Evolutionary conservation across 2,329 filamentous ascomycete species (phyloP), one percentile per base, ranked within the genome.

Genomic region (Trichoderma afroharzianum): DNA sequence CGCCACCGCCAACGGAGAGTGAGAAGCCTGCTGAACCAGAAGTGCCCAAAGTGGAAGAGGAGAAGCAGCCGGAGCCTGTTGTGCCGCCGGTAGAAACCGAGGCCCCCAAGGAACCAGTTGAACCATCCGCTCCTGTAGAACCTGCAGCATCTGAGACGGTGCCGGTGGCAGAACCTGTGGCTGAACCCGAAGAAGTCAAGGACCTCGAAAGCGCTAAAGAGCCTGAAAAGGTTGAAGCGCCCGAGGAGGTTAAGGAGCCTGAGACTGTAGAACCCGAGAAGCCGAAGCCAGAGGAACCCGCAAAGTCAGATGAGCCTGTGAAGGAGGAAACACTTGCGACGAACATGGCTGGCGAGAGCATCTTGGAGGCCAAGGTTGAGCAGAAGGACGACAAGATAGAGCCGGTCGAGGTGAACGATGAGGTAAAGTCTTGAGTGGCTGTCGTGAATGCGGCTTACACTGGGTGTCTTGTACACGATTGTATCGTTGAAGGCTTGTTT

Each of bases 301-400:
- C 72, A 11, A 58, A 55, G 26, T n/a, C 57, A 15, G 21, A 73
- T 24, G 73, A 74, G 28, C 59, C 59, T 15, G 58, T 28, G 5
- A 63, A 67, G 70, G 73, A 76, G 24, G 81, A 84, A 76, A 81
- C 82, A 0, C 76, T 84, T 21, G 82, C 78, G 28, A 77, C 80
- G 12, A 84, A 85, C 73, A 82, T 78, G 64, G 84, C 83, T 7
- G 84, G 84, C 3, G 84, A 85, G 76, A 80, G 81, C 36, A 77
- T 85, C n/a, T 74, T 84, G 11, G 79, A 82, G 71, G 80, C 82
- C 3, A 77, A 78, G 28, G 73, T 85, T 14, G 75, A 81, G 67
- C 80, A 82, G 74, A 78, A 78, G 55, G 77, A 79, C 63, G 79
- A 77, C 33, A 79, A 77, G 70, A 74, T 82, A 63, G 77, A 83